Conservation (phyloP, 2,329 filamentous ascomycete genomes). For the Passalora sequoiae region DNA sequence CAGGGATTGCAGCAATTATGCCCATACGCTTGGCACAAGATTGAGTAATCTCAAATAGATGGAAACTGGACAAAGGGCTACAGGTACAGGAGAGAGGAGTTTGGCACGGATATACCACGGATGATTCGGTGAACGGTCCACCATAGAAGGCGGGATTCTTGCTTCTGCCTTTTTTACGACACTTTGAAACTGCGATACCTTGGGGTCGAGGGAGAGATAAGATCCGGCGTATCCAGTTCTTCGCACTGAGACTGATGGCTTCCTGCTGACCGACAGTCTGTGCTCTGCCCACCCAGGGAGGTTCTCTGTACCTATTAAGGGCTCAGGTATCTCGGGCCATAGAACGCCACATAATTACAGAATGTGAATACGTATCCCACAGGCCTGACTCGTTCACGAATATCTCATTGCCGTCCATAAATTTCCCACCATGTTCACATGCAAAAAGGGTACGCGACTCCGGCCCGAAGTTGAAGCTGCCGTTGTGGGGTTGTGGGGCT, state of each 20-base stretch:
- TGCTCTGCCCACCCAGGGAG: background rate
- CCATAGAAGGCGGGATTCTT: background rate
- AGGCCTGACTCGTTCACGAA: too few species aligned
- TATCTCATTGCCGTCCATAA: too few species aligned
- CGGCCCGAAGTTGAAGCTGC: too few species aligned
- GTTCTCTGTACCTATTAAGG: too few species aligned
- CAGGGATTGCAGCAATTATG: background rate
- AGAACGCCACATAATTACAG: too few species aligned
- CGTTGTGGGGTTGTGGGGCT: too few species aligned
- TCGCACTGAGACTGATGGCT: too few species aligned
- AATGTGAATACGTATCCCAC: constrained; percentile 2
- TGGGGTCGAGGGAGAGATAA: too few species aligned
- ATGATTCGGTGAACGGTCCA: background rate
- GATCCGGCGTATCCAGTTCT: too few species aligned
- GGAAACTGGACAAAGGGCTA: background rate
- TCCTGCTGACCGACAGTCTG: background rate
- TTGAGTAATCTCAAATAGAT: background rate
- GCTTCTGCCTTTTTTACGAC: constrained; percentile 2
- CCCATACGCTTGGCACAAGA: background rate
- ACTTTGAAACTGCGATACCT: background rate
- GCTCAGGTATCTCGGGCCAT: too few species aligned
- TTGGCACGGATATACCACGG: constrained; percentile 14
- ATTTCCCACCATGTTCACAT: too few species aligned
- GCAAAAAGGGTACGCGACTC: too few species aligned
- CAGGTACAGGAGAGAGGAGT: constrained; percentile 5